These are phyloP conservation scores for Suzukiozyma palmioleophila DNA, from an alignment of 1,139 yeast species.

Conservation along the genomic window DNA sequence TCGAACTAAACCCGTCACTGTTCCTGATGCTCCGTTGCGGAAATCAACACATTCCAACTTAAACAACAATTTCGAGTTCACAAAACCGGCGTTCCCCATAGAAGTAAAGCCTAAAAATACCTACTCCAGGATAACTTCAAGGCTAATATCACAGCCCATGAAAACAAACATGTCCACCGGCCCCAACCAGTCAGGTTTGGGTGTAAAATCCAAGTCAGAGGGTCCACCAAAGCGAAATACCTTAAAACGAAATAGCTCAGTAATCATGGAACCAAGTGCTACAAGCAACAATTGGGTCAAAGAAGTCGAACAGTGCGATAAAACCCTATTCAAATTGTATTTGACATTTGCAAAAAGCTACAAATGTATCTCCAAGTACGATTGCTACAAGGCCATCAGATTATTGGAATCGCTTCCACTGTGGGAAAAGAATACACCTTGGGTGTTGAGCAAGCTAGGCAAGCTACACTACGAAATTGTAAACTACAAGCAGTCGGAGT, in stretches of 20 bases:
- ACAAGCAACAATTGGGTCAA: conserved; percentile 14
- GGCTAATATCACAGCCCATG: conserved; percentile 44
- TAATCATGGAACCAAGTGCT: conserved; percentile 10
- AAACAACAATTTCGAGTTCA: conserved; percentile 24
- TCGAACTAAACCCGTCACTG: conserved; percentile 33
- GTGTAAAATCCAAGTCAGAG: conserved; percentile 9
- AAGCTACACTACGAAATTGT: conserved; percentile 83
- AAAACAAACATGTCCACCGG: conserved; percentile 4
- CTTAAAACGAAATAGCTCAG: conserved; percentile 28
- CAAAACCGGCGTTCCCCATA: conserved; percentile 32
- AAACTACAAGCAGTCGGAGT: conserved; percentile 73
- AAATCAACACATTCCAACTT: conserved; percentile 31
- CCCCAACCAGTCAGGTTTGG: conserved; percentile 4
- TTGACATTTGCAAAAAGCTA: conserved; percentile 61
- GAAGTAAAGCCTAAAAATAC: conserved; percentile 25
- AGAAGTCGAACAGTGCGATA: conserved; percentile 40
- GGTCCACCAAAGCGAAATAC: conserved; percentile 12
- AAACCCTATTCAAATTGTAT: conserved; percentile 48
- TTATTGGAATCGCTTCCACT: conserved; percentile 60
- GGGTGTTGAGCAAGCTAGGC: conserved; percentile 81
- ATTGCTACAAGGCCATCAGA: conserved; percentile 78
- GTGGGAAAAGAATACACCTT: conserved; percentile 69
- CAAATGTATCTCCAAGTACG: conserved; percentile 63
- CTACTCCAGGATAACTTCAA: conserved; percentile 48
- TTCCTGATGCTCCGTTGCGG: conserved; percentile 55